Evolutionary conservation across 176 grass and related monocot species (phyloP), one percentile per base, ranked within the genome.

Genomic region (Eleusine coracana): DNA sequence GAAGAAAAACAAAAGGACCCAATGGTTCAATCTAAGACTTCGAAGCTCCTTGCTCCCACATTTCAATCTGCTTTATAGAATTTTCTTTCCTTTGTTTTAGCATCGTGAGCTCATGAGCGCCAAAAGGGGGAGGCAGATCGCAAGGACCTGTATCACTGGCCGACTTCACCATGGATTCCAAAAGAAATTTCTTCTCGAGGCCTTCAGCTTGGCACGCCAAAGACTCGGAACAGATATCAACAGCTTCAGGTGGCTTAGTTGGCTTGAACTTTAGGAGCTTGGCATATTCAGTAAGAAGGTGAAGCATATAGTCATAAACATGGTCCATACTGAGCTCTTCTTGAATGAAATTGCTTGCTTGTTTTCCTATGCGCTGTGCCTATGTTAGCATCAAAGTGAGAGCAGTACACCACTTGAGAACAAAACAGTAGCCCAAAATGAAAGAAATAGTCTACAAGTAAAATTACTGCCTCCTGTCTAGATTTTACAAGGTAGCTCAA

Each of bases 261-360:
- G 91, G 93, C 79, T 88, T 93, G 79, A 93, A 99, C 58, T 45
- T 86, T 39, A 96, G 76, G 70, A 99, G 96, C 55, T 94, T 94
- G 12, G 93, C 82, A 73, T 99, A 99, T 38, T 96, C 91, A 0
- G 73, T 92, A 80, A 99, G 60, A 41, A 96, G 83, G 86, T 94
- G 96, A 69, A 96, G 76, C 93, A 99, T 99, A 75, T 99, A 99
- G 55, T 92, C 93, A 36, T 96, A 94, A 65, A 96, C 89, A 52
- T 84, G 78, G 6, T 94, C 93, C 89, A 99, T 96, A 40, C 40
- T 96, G 39, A 99, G 49, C 44, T 96, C 80, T 61, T 92, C 70
- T 74, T 90, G 74, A 62, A 95, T 71, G 36, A 94, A 99, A 80
- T 80, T 51, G 66, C 91, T 99, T 34, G 89, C 89, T 85, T 88